A percentile compares a stretch with the other conserved stretches of the same genome.
These are phyloP conservation scores for Perilla frutescens DNA, from an alignment of 257 asterid species.

Conservation along the genomic window DNA sequence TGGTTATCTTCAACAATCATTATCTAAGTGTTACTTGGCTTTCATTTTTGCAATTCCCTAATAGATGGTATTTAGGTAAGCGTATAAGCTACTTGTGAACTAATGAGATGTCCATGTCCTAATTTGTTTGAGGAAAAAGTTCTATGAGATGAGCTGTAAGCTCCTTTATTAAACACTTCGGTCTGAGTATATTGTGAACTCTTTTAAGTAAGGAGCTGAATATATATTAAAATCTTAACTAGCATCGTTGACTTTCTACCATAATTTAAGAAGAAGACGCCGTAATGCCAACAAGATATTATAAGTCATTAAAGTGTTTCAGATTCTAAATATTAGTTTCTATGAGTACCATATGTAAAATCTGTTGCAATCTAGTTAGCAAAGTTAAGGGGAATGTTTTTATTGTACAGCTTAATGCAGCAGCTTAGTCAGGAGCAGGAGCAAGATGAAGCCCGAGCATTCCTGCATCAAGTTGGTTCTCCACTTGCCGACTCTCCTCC, in stretches of 20 bases:
- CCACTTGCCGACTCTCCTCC: constrained; percentile 86
- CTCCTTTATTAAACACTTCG: constrained; percentile 19
- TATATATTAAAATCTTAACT: not conserved
- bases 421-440: constrained; percentile 83
- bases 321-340: not conserved
- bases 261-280: no score
- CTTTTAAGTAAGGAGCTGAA: not conserved
- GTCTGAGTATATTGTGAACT: not conserved
- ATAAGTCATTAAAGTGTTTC: not conserved
- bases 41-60: constrained; percentile 21
- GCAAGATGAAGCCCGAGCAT: constrained; percentile 66
- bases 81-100: not conserved
- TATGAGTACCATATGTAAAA: not conserved
- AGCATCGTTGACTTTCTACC: not conserved
- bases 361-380: constrained; percentile 1
- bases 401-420: constrained; percentile 67
- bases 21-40: constrained; percentile 3
- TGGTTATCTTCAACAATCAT: not conserved
- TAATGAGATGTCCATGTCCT: constrained; percentile 36
- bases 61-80: not conserved
- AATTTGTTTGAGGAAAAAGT: constrained; percentile 41
- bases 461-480: constrained; percentile 75
- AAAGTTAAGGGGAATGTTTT: constrained; percentile 7
- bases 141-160: constrained; percentile 45
- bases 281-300: not conserved